Conservation (phyloP, 2,329 filamentous ascomycete genomes). For the Penicillium griseofulvum region DNA sequence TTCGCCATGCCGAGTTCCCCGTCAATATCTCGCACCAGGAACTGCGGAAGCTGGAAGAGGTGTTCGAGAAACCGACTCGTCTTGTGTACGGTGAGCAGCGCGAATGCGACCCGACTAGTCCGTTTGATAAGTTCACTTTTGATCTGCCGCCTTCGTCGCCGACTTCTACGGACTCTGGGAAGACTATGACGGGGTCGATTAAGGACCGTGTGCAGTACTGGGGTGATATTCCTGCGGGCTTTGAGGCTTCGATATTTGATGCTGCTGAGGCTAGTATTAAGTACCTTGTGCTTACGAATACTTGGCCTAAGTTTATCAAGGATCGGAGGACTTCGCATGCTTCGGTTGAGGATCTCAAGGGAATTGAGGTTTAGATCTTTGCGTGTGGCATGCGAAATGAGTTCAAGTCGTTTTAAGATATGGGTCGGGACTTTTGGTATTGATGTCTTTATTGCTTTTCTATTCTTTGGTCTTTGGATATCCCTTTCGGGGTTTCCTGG, state of each 20-base stretch:
- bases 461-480: neutral
- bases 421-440: neutral
- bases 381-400: conserved; percentile 9
- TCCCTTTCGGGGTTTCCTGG: neutral
- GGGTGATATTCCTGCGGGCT: conserved; percentile 44
- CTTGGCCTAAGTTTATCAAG: conserved; percentile 54
- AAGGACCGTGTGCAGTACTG: conserved; percentile 33
- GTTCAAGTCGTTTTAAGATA: conserved; percentile 1
- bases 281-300: conserved; percentile 66
- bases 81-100: conserved; percentile 43
- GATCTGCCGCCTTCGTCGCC: conserved; percentile 23
- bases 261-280: conserved; percentile 60
- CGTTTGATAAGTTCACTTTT: conserved; percentile 32
- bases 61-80: conserved; percentile 57
- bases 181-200: conserved; percentile 19
- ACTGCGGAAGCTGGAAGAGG: conserved; percentile 52
- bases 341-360: conserved; percentile 15
- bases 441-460: neutral
- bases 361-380: conserved; percentile 4
- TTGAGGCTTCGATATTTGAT: conserved; percentile 57
- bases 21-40: conserved; percentile 63
- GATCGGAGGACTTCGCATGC: conserved; percentile 18
- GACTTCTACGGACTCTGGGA: conserved; percentile 20
- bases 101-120: conserved; percentile 41
- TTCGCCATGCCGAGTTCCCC: conserved; percentile 62